Evolutionary conservation across 2,329 filamentous ascomycete species (phyloP), one percentile per base, ranked within the genome.

Genomic region (Pyrenochaeta sp.): DNA sequence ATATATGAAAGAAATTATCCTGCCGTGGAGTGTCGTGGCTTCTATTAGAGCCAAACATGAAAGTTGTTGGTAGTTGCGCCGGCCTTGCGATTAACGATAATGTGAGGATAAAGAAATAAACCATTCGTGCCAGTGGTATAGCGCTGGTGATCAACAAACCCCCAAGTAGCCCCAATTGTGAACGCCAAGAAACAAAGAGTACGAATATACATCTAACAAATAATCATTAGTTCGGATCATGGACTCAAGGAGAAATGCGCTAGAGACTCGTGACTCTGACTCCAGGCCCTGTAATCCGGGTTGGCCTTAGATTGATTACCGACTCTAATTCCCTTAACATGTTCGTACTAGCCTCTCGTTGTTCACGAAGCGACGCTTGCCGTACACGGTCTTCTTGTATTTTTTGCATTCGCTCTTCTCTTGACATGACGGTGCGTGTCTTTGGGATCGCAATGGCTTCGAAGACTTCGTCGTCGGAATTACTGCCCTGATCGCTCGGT

Each of bases 291-390:
- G 51, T 55, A 6, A 42, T 34, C 10, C 67, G 44, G 28, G 62
- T 59, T 18, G 68, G 66, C 22, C 69, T 41, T 14, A 72, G 45
- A 38, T 65, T 68, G 28, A 97, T 95, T 48, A 99, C 85, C 51
- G 89, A 93, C 75, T 96, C 90, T 45, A 99, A 79, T 73, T 99
- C 94, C 52, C 88, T 86, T 52, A 99, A 81, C 90, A 99, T 96
- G 58, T 88, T 90, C 29, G 86, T 89, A 52, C 85, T 95, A 8
- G 90, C 88, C 51, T 96, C 90, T 30, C 84, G 77, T 63, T 88
- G 87, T 58, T 92, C 89, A 41, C 85, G 83, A 27, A 85, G 77
- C 27, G 84, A 78, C 14, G 88, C 87, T 65, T 89, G 88, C 51
- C 83, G 83, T 40, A 85, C 85, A 44, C 93, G 82, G 30, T 97